Evolutionary conservation across 192 early-diverging fungal genomes (phyloP), one percentile per base, ranked within the genome.

Genomic region (Lobosporangium transversale): DNA sequence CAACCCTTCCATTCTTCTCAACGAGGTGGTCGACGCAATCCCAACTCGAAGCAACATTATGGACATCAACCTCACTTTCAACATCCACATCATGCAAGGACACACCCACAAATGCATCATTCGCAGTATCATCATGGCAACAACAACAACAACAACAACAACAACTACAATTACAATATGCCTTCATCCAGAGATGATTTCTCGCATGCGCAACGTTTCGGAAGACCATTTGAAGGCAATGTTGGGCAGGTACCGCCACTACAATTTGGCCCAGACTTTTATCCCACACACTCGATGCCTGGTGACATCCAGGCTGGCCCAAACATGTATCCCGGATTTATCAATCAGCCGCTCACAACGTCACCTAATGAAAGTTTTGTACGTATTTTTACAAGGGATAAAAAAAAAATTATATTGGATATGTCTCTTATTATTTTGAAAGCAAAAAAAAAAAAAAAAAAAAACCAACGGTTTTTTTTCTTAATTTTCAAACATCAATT

Each of bases 141-240:
- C 29, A 63, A 7, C 14, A 14, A 14, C 8, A 7, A 53, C 26
- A 53, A 50, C 63, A 61, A 40, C 40, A 59, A 57, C 24, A 20
- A n/a, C n/a, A 14, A 14, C 8, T 14, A 53, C 26, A 53, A 50
- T 58, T 66, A 40, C 40, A 59, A 57, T 20, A 20, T 21, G 7
- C 63, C 57, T 12, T 36, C 58, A 15, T n/a, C 51, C 26, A 64
- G 59, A 47, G 73, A 76, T 44, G 73, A 76, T 26, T 62, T 57
- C 1, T 32, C 55, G 14, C 62, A 56, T 10, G 11, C 54, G 27
- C 47, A 37, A 32, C 70, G 70, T 27, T 66, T 47, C 30, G 31
- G 12, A 24, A 36, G 70, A 20, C 55, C 62, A 7, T 64, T 51
- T 45, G 70, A 73, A 21, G 32, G 51, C 23, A 45, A 54, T 48